phyloP scores from a whole-genome alignment of 352 stramenopile genomes.

The Globisporangium lucens region DNA sequence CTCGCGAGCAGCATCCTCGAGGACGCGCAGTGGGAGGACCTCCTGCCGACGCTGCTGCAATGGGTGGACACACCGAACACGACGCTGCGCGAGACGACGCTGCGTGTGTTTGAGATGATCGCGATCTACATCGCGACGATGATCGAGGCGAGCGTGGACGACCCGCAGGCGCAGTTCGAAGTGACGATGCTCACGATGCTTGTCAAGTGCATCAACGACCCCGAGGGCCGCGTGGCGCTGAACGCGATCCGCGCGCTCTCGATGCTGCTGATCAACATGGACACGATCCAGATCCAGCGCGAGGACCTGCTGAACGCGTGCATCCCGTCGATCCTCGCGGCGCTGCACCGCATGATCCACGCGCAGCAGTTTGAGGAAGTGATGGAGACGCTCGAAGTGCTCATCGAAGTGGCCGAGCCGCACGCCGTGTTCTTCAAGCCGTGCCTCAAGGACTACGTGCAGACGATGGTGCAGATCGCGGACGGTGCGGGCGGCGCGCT shows the following conservation, averaged over 20 bases:
- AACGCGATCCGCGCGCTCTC: slow-evolving; percentile 65
- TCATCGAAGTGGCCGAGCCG: slow-evolving; percentile 77
- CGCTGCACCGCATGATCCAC: slow-evolving; percentile 51
- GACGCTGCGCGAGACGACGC: slow-evolving; percentile 60
- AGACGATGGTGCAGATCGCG: slow-evolving; percentile 72
- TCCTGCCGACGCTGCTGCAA: slow-evolving; percentile 64
- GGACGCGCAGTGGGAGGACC: slow-evolving; percentile 73
- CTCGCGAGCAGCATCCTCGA: slow-evolving; percentile 76
- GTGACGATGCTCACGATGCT: slow-evolving; percentile 53
- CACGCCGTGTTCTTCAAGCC: slow-evolving; percentile 73
- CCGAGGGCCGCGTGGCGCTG: slow-evolving; percentile 60
- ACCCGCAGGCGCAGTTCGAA: slow-evolving; percentile 33
- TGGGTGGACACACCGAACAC: slow-evolving; percentile 51
- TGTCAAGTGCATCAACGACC: slow-evolving; percentile 43
- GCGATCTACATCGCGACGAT: slow-evolving; percentile 64
- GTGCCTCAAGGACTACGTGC: slow-evolving; percentile 50
- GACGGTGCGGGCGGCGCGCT: slow-evolving; percentile 22
- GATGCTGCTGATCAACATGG: slow-evolving; percentile 78
- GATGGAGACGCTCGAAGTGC: slow-evolving; percentile 77
- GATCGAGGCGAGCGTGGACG: slow-evolving; percentile 35
- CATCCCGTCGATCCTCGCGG: slow-evolving; percentile 51
- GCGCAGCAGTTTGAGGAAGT: slow-evolving; percentile 60
- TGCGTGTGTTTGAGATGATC: slow-evolving; percentile 81
- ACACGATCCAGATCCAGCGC: slow-evolving; percentile 49
- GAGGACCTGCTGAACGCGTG: slow-evolving; percentile 50